Conservation (phyloP, 768 basidiomycete species). For the Saitozyma sp. region DNA sequence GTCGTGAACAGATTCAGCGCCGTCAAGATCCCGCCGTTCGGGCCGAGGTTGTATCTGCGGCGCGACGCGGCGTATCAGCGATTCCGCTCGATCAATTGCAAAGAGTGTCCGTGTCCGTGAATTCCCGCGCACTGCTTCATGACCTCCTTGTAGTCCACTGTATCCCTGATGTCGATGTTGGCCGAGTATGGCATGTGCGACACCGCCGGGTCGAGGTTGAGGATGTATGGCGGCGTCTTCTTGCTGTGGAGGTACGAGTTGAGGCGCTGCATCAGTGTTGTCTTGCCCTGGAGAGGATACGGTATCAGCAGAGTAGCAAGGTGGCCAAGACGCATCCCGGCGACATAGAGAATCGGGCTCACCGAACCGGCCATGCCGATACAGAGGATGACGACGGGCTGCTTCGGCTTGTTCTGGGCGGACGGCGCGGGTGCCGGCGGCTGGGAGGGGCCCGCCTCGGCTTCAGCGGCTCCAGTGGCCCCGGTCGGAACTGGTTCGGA, state of each 20-base stretch:
- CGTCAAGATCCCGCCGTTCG: slow-evolving; percentile 96
- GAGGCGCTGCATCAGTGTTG: slow-evolving; percentile 91
- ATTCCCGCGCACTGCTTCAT: slow-evolving; percentile 89
- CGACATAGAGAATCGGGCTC: slow-evolving; percentile 9
- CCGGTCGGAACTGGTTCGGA: no score
- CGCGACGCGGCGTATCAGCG: slow-evolving; percentile 6
- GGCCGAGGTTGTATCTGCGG: slow-evolving; percentile 89
- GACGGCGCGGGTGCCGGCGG: not conserved
- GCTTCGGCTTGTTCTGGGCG: slow-evolving; percentile 25
- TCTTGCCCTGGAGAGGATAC: slow-evolving; percentile 66
- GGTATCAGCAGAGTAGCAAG: not conserved
- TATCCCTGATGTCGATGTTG: slow-evolving; percentile 97
- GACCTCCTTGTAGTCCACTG: slow-evolving; percentile 94
- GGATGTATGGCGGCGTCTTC: slow-evolving; percentile 75
- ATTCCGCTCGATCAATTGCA: not conserved
- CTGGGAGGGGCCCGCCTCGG: slow-evolving; percentile 16
- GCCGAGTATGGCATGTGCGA: slow-evolving; percentile 86
- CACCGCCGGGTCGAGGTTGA: slow-evolving; percentile 97
- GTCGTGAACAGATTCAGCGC: slow-evolving; percentile 97
- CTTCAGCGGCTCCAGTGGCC: not conserved
- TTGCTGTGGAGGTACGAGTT: slow-evolving; percentile 83
- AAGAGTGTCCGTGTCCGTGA: no score
- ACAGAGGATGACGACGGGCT: slow-evolving; percentile 80
- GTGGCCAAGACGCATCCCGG: not conserved
- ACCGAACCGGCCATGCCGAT: slow-evolving; percentile 92